Conservation (phyloP, 2,329 filamentous ascomycete species). For the Ophiosphaerella herpotricha region DNA sequence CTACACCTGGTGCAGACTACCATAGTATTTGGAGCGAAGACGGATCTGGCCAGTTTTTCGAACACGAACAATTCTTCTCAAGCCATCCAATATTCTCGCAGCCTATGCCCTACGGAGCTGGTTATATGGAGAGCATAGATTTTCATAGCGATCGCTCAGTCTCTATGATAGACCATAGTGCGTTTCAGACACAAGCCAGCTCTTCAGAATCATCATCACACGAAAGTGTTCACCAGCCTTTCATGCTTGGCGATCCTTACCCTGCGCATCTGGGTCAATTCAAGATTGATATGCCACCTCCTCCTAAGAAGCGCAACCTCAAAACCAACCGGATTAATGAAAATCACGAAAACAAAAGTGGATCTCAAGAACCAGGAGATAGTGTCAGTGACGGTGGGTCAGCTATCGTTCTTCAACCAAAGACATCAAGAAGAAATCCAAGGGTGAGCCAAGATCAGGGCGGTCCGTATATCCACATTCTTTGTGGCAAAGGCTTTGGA, state of each 20-base stretch:
- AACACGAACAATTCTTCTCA: background rate
- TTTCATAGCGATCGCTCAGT: background rate
- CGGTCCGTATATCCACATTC: conserved; percentile 27
- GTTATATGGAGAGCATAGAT: background rate
- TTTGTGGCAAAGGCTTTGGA: conserved; percentile 36
- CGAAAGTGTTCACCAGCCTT: conserved; percentile 2
- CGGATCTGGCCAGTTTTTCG: background rate
- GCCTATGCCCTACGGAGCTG: background rate
- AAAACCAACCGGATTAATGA: background rate
- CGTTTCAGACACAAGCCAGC: no score
- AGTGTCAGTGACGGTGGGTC: no score
- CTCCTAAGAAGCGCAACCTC: conserved; percentile 1
- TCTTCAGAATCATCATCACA: no score
- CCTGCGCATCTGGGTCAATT: conserved; percentile 1
- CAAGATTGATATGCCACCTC: conserved; percentile 12
- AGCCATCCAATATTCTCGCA: background rate
- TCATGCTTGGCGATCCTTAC: conserved; percentile 2
- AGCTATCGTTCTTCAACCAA: background rate
- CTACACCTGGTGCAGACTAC: background rate
- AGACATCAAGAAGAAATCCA: background rate
- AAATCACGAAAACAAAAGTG: background rate
- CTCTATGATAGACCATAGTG: no score
- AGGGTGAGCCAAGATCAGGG: background rate
- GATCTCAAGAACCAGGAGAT: no score
- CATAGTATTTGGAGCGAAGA: background rate